These are phyloP conservation scores for Zygoascus tannicola DNA, from an alignment of 805 yeast genomes.

Conservation along the genomic window DNA sequence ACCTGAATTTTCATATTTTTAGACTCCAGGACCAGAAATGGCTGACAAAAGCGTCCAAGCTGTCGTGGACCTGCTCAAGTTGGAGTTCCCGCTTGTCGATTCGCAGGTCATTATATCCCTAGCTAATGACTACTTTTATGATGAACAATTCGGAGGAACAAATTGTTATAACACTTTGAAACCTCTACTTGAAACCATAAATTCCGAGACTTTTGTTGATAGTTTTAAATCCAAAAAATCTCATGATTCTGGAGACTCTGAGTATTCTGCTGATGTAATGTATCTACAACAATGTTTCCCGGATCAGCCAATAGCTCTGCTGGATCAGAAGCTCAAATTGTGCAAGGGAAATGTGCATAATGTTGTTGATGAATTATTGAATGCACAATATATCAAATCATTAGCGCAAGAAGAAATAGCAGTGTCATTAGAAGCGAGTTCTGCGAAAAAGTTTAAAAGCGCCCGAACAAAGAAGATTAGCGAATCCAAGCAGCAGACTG, in stretches of 20 bases:
- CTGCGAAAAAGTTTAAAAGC: not conserved
- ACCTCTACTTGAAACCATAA: not conserved
- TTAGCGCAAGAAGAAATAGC: constrained; percentile 6
- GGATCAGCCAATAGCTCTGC: constrained; percentile 5
- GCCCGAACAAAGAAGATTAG: not conserved
- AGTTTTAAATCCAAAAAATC: not conserved
- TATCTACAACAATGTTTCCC: constrained; percentile 17
- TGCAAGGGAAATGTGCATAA: constrained; percentile 13
- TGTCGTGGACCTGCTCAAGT: constrained; percentile 1
- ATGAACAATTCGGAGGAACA: not conserved
- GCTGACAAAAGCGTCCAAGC: not conserved
- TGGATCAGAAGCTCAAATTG: constrained; percentile 9
- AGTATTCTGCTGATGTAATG: not conserved
- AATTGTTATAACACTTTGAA: not conserved
- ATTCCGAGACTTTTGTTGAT: not conserved
- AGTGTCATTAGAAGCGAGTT: not conserved
- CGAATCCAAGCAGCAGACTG: constrained; percentile 1
- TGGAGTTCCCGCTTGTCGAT: not conserved
- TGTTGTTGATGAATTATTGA: constrained; percentile 15
- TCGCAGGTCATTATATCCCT: not conserved
- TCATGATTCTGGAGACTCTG: not conserved
- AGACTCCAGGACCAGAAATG: too few relatives aligned
- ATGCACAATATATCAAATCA: constrained; percentile 2
- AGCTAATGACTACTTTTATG: not conserved
- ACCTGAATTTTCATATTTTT: too few relatives aligned